A percentile compares a stretch with the other conserved stretches of the same genome.
Conservation (phyloP, 1,284 basidiomycete species). For the Naganishia sp. region DNA sequence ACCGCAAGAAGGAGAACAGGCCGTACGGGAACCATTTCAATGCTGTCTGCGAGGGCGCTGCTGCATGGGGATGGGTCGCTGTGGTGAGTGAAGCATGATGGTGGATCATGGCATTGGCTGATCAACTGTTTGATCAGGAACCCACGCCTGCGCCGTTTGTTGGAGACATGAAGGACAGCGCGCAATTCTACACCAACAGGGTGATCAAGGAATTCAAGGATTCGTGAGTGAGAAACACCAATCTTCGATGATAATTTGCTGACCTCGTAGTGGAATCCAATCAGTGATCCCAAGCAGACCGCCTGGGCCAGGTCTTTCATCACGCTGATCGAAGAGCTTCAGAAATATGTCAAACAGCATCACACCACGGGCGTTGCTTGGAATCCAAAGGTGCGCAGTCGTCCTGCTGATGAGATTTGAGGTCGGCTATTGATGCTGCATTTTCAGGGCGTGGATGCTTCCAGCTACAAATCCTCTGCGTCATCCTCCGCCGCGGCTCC, state of each 20-base stretch:
- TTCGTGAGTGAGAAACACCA: slow-evolving; percentile 61
- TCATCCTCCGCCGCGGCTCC: slow-evolving; percentile 45
- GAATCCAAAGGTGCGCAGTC: slow-evolving; percentile 71
- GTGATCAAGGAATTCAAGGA: slow-evolving; percentile 93
- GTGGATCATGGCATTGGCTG: neutral
- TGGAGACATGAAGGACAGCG: slow-evolving; percentile 82
- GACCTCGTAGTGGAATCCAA: neutral
- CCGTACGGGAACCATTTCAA: slow-evolving; percentile 81
- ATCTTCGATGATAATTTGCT: neutral
- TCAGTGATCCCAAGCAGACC: slow-evolving; percentile 79
- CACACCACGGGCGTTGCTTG: slow-evolving; percentile 86
- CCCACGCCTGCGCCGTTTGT: slow-evolving; percentile 81
- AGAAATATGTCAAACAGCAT: slow-evolving; percentile 80
- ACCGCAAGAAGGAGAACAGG: slow-evolving; percentile 66
- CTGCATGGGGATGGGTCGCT: slow-evolving; percentile 89
- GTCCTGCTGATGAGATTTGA: neutral
- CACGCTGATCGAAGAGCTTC: slow-evolving; percentile 72
- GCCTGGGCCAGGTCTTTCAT: slow-evolving; percentile 83
- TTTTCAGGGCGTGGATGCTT: slow-evolving; percentile 64
- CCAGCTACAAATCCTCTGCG: slow-evolving; percentile 58
- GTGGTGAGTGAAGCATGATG: slow-evolving; percentile 58
- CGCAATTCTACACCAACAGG: slow-evolving; percentile 86
- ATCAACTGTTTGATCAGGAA: slow-evolving; percentile 57
- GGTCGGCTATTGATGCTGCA: neutral
- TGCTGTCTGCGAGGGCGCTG: slow-evolving; percentile 77